Base-by-base conservation (phyloP, 2,329 filamentous ascomycete species). In the Neoarthrinium moseri region DNA sequence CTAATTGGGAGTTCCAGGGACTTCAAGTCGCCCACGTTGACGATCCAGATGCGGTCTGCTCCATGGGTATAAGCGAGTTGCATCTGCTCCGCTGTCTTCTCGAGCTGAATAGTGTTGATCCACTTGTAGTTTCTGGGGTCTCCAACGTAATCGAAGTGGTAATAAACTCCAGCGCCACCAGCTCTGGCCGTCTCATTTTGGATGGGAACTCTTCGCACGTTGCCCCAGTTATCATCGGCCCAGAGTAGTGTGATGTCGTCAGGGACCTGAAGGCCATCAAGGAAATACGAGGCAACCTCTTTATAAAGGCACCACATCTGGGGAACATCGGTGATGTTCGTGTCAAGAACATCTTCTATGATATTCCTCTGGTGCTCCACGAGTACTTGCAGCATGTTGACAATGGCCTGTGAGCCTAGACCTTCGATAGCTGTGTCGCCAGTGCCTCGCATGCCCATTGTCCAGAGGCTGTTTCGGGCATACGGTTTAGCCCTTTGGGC, bases 251-350 rank as follows among this genome's bases (percentile, higher is more conserved):
- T 84, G 26, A 86, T 74, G 55, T 83, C 75, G 23, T 85, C 81
- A 0, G 78, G 76, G 2, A 86, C 50, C 2, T 68, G 66, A 58
- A 88, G 73, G 2, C 84, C 84, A 13, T 78, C 71, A 47, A 84
- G 79, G 47, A 84, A 80, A 60, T 89, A 88, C 6, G 78, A 77
- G 64, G 85, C 83, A 2, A 89, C 84, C 59, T 89, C 85, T 59
- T 87, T 88, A 65, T 89, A 89, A 50, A 89, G 66, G 55, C 83
- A 87, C 84, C 85, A 88, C 65, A 84, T 75, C 62, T 88, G 84
- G 5, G 85, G 84, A 1, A 84, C 76, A 2, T 73, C 66, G 4
- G 72, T 63, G 29, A 77, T 70, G 36, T 78, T 63, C 3, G 72
- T 72, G 11, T 71, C 73, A 34, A 85, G 74, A 0, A 85, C 77